A percentile compares a stretch with the other conserved stretches of the same genome.
phyloP scores from a whole-genome alignment of 306 rosid genomes.

The Vigna reflexopilosa region DNA sequence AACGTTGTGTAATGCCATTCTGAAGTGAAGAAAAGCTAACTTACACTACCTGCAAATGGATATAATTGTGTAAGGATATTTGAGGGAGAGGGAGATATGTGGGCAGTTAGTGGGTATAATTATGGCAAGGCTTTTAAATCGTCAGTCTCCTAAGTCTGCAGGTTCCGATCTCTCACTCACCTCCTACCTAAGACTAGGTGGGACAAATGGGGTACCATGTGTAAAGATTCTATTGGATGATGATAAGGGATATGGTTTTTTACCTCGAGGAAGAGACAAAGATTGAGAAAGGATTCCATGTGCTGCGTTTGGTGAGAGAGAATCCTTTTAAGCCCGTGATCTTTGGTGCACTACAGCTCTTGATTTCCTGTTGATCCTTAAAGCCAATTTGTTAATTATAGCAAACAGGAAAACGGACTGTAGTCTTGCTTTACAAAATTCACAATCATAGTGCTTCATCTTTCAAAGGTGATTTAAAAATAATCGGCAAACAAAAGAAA shows the following conservation, averaged over 20 bases:
- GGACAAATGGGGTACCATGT: conserved; percentile 50
- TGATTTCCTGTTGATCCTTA: conserved; percentile 49
- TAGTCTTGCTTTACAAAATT: conserved; percentile 16
- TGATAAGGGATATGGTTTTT: conserved; percentile 50
- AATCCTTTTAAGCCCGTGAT: conserved; percentile 56
- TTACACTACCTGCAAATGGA: conserved; percentile 36
- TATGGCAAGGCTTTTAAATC: conserved; percentile 55
- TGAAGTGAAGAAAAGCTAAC: conserved; percentile 54
- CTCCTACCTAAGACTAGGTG: conserved; percentile 45
- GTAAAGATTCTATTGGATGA: conserved; percentile 52
- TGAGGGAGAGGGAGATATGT: conserved; percentile 35
- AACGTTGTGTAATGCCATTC: conserved; percentile 69
- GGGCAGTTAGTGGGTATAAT: conserved; percentile 55
- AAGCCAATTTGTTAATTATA: conserved; percentile 34
- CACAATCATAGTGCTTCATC: conserved; percentile 23
- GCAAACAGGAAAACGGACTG: conserved; percentile 30
- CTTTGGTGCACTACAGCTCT: conserved; percentile 55
- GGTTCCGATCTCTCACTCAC: conserved; percentile 26
- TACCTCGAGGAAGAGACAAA: conserved; percentile 56
- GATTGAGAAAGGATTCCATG: conserved; percentile 52
- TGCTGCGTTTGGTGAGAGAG: conserved; percentile 56
- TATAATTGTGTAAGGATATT: conserved; percentile 25
- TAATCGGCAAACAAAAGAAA: neutral
- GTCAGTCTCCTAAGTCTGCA: conserved; percentile 43
- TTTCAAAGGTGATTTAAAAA: conserved; percentile 16